phyloP scores from a whole-genome alignment of 2,329 filamentous ascomycete species.

The Pyrenochaeta sp. region DNA sequence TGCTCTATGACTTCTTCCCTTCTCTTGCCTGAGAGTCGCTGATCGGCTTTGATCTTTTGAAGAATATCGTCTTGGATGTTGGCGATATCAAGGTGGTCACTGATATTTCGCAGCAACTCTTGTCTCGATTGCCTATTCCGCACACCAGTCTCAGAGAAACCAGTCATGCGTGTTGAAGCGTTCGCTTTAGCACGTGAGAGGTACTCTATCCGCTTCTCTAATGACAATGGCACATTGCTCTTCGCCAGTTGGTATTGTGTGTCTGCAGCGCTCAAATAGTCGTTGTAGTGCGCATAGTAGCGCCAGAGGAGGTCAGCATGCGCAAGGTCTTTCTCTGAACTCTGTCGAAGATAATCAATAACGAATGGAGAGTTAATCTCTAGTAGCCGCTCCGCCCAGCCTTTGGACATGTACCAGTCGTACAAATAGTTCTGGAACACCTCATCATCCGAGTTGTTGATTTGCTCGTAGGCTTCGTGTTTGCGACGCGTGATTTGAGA shows the following conservation, averaged over 20 bases:
- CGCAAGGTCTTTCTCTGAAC: conserved; percentile 73
- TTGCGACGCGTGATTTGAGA: conserved; percentile 80
- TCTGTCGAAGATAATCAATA: conserved; percentile 81
- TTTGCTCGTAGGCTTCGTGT: conserved; percentile 87
- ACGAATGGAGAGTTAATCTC: conserved; percentile 86
- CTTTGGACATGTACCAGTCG: conserved; percentile 91
- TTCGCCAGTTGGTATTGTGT: conserved; percentile 86
- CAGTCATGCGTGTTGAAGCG: conserved; percentile 81
- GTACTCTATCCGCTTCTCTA: conserved; percentile 87
- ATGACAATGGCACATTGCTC: conserved; percentile 79
- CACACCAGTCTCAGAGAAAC: conserved; percentile 65
- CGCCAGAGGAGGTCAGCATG: conserved; percentile 93
- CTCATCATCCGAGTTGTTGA: conserved; percentile 87
- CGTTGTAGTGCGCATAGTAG: conserved; percentile 85
- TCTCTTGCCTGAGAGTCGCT: conserved; percentile 70
- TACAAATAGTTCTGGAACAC: conserved; percentile 97
- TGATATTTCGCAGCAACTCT: conserved; percentile 82
- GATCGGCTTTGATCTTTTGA: conserved; percentile 77
- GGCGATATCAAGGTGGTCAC: conserved; percentile 87
- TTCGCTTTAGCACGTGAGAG: conserved; percentile 92
- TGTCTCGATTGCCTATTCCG: conserved; percentile 77
- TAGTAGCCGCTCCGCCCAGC: conserved; percentile 85
- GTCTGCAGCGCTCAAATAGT: conserved; percentile 85
- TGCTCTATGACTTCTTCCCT: conserved; percentile 70
- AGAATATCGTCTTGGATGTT: conserved; percentile 94